A percentile compares a stretch with the other conserved stretches of the same genome.
These are phyloP conservation scores for Spiraea crenata DNA, from an alignment of 331 rosid species.

Conservation along the genomic window DNA sequence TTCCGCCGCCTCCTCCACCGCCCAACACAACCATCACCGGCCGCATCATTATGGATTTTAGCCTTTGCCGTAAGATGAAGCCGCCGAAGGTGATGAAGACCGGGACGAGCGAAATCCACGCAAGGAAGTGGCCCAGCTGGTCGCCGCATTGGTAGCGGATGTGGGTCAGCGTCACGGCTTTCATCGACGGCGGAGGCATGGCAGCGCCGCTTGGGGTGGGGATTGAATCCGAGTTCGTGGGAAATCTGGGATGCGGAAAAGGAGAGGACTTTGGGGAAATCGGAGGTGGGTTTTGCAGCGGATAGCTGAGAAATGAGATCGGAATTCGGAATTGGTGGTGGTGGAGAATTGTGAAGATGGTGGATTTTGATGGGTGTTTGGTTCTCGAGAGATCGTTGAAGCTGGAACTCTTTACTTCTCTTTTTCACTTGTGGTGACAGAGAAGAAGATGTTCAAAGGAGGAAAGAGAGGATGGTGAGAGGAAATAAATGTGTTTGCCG, in stretches of 20 bases:
- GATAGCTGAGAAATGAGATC: neutral
- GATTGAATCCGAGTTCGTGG: constrained; percentile 1
- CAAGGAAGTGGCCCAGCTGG: constrained; percentile 46
- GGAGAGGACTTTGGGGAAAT: neutral
- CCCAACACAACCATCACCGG: no score
- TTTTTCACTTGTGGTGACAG: no score
- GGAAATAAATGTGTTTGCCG: no score
- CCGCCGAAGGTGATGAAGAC: constrained; percentile 86
- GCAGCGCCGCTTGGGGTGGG: no score
- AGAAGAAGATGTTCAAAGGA: no score
- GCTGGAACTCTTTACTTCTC: no score
- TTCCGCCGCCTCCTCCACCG: no score
- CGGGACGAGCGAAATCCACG: constrained; percentile 53
- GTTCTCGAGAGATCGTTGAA: no score
- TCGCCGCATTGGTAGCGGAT: constrained; percentile 51
- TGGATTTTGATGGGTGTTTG: neutral
- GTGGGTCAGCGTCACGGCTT: constrained; percentile 50
- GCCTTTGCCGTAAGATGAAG: no score
- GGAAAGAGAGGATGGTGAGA: no score
- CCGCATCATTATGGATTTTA: no score
- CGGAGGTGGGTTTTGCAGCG: neutral
- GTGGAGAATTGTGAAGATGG: neutral
- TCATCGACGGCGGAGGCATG: constrained; percentile 27
- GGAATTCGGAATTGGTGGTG: constrained; percentile 3
- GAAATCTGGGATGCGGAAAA: constrained; percentile 1